Conservation (phyloP, 2,329 filamentous ascomycete species). For the Aspergillus ustus region DNA sequence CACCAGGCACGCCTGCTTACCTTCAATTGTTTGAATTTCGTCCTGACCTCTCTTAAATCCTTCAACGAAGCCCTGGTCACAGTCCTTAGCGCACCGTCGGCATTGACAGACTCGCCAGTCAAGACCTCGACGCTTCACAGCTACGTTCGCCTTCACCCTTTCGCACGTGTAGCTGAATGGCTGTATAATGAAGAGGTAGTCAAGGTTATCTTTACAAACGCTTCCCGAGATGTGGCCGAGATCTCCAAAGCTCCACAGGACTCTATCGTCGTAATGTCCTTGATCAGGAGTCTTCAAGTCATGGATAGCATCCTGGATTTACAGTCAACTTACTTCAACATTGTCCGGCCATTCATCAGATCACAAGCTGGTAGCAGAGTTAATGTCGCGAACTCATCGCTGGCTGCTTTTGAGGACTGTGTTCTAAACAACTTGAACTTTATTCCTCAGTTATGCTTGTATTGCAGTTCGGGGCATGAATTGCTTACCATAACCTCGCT, state of each 20-base stretch:
- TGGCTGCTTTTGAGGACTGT: conserved; percentile 90
- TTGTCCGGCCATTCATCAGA: conserved; percentile 80
- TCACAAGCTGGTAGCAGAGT: conserved; percentile 63
- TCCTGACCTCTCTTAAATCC: conserved; percentile 74
- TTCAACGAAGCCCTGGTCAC: conserved; percentile 96
- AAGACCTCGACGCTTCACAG: conserved; percentile 73
- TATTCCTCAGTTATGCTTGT: conserved; percentile 81
- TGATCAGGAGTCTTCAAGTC: conserved; percentile 80
- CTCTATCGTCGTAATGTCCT: conserved; percentile 79
- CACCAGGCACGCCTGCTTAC: conserved; percentile 74
- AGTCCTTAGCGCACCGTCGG: conserved; percentile 76
- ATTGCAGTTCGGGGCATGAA: conserved; percentile 82
- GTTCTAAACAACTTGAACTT: conserved; percentile 79
- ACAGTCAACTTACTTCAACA: conserved; percentile 87
- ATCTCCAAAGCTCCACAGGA: conserved; percentile 74
- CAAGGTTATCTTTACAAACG: conserved; percentile 73
- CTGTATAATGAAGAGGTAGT: conserved; percentile 93
- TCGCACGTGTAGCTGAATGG: conserved; percentile 96
- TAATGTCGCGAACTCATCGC: conserved; percentile 73
- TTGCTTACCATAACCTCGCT: conserved; percentile 80
- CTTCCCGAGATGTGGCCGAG: conserved; percentile 75
- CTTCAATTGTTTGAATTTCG: conserved; percentile 82
- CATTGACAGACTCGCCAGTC: conserved; percentile 76
- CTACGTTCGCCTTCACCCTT: conserved; percentile 89
- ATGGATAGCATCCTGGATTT: conserved; percentile 82